Base-by-base conservation (phyloP, 2,329 filamentous ascomycete species). In the Curvularia sp. region DNA sequence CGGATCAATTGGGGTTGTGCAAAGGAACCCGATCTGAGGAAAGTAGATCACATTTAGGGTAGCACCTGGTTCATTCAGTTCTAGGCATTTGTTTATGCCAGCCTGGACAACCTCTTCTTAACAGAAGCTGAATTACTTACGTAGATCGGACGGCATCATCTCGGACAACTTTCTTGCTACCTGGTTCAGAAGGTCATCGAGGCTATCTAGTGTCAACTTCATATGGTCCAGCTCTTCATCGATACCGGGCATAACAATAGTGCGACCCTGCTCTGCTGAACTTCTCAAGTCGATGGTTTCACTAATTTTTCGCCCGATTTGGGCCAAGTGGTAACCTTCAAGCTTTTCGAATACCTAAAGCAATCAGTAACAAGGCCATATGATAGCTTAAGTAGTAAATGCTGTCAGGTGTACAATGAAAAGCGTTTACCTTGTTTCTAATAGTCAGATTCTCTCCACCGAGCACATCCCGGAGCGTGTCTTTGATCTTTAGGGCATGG, bases 21-120 rank as follows among this genome's bases (percentile, higher is more conserved):
- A 90, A 36, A 97, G 84, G 72, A 97, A 99, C 0, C 95, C 95
- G 36, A 97, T 86, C 69, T 97, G 93, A 0, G 93, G 94, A 61
- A 96, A 90, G 74, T 95, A 97, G 18, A 95, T 89, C 61, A 96
- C 96, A 53, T 93, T 93, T 32, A 89, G 75, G 12, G 82, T 79
- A 2, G 76, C 70, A 21, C 49, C 53, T 56, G 23, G 1, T 21
- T 2, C 15, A n/a, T 13, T 56, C 15, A 56, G 48, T 3, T 1
- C 13, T 23, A 3, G 18, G 13, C 1, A n/a, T 10, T 19, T 28
- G 10, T 25, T n/a, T 18, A 25, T 21, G 9, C n/a, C 15, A 9
- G 27, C 3, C 1, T 30, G 25, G 4, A 28, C 7, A 46, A n/a
- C 27, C 1, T 46, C 42, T 30, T 15, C 3, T 9, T 6, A 18